Evolutionary conservation across 1,139 yeast genomes (phyloP), one percentile per base, ranked within the genome.

Genomic region (Yamadazyma dushanensis): DNA sequence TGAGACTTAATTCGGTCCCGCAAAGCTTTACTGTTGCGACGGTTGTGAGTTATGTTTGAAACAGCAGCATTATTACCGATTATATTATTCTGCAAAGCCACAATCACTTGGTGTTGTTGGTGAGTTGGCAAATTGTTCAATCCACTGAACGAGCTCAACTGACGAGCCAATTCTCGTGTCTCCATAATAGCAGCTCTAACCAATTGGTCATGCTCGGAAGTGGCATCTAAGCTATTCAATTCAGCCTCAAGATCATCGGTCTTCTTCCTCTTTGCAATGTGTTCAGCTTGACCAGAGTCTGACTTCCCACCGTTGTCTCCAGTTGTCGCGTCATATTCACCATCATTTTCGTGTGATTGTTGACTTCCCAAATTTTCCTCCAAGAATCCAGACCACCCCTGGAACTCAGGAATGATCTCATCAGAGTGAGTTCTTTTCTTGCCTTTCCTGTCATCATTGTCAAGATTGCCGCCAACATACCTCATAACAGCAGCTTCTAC

Each of bases 401-500:
- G 74, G 50, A 71, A 73, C 46, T 73, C 78, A 37, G 57, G 57
- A 41, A 63, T 61, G 28, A 66, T 57, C 39, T 68, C 76, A 26
- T 56, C 60, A 11, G 51, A 47, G 28, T 53, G 46, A 9, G 36
- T 13, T 23, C 46, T 37, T 36, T 44, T 50, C 27, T 47, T 49
- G 10, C 32, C 31, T 15, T 31, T 34, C 15, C 46, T 43, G 13
- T 44, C 33, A 7, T 43, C 46, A 18, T 35, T 53, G 21, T 70
- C 76, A 32, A 78, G 58, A 2, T 79, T 72, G 5, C 80, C 81
- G 11, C 84, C 85, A 8, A 83, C 90, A 46, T 76, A 76, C 39
- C 77, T 72, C 78, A 83, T 70, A 23, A 83, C 87, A 0, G 88
- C 90, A n/a, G 84, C 89, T 48, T 78, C 84, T 5, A 78, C 84